Evolutionary conservation across 345 rosid genomes (phyloP).

Genomic region (Raphanus raphanistrum): DNA sequence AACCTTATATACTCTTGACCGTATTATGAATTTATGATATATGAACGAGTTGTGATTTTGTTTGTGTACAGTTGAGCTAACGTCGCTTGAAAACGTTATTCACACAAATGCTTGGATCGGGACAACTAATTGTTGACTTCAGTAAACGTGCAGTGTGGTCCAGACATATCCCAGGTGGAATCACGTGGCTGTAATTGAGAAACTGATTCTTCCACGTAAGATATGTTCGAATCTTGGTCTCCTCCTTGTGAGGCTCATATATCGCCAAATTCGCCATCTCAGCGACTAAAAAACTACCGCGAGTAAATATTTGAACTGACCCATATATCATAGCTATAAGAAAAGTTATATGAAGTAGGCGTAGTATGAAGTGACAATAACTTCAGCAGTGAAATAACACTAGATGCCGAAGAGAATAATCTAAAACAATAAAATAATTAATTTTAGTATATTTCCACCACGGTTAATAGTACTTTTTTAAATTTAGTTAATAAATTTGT

Average conservation of each 20-base stretch:
- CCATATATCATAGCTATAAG: not conserved
- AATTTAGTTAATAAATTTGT: too few relatives aligned
- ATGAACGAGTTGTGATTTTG: not conserved
- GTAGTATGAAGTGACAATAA: too few relatives aligned
- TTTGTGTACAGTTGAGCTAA: not conserved
- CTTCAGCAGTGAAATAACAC: not conserved
- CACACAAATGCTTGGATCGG: not conserved
- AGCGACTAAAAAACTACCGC: not conserved
- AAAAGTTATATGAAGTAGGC: too few relatives aligned
- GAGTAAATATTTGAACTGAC: not conserved
- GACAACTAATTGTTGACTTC: not conserved
- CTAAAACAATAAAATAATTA: not conserved
- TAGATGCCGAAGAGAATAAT: not conserved
- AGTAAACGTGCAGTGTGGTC: not conserved
- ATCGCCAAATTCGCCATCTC: conserved; percentile 22
- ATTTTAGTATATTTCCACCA: not conserved
- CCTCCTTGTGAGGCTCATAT: not conserved
- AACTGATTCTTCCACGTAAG: conserved; percentile 36
- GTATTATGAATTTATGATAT: not conserved
- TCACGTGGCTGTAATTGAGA: conserved; percentile 24
- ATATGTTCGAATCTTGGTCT: conserved; percentile 12
- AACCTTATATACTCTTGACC: not conserved
- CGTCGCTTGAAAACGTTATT: not conserved
- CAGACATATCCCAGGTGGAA: conserved; percentile 27
- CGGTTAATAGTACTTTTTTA: not conserved